Evolutionary conservation across 805 yeast species (phyloP), one percentile per base, ranked within the genome.

Genomic region (Brettanomyces anomalus): DNA sequence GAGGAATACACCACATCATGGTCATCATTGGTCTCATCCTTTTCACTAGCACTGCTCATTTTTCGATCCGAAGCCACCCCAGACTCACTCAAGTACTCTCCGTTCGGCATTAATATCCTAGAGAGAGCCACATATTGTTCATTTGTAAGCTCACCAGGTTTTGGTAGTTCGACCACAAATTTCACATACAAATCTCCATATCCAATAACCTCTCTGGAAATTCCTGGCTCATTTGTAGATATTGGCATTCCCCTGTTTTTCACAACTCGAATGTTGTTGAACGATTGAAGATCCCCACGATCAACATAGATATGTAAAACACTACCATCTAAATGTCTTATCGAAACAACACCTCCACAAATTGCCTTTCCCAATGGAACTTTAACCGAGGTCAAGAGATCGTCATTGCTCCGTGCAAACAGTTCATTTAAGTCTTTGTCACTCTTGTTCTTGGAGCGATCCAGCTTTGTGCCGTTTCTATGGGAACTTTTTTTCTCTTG

Each of bases 171-270:
- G 37, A 81, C 71, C 17, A 69, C 64, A 56, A 82, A 81, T 50
- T 72, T 71, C 46, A 82, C 62, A 36, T 77, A 68, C 52, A 82
- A 62, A 61, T 80, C 70, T 44, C 89, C 88, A 45, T 40, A 46
- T 11, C 41, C 18, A 10, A 37, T 37, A 14, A 37, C 34, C n/a
- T 37, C 40, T 5, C 40, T 10, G 42, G 30, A 20, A 39, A 26
- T 11, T 41, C 49, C 31, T 33, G 40, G 34, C 16, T 39, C 36
- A 15, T 42, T 31, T 40, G 56, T 50, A 36, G 47, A 42, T 31
- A 71, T 65, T 13, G 89, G 88, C 86, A 81, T 80, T 5, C 89
- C 89, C 39, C 64, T 57, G 1, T 73, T 74, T 43, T 65, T 64
- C 15, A 55, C 52, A 14, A 54, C 46, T 33, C 55, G 56, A 13